These are phyloP conservation scores for Curvularia spicifera DNA, from an alignment of 2,329 filamentous ascomycete genomes.

Conservation along the genomic window DNA sequence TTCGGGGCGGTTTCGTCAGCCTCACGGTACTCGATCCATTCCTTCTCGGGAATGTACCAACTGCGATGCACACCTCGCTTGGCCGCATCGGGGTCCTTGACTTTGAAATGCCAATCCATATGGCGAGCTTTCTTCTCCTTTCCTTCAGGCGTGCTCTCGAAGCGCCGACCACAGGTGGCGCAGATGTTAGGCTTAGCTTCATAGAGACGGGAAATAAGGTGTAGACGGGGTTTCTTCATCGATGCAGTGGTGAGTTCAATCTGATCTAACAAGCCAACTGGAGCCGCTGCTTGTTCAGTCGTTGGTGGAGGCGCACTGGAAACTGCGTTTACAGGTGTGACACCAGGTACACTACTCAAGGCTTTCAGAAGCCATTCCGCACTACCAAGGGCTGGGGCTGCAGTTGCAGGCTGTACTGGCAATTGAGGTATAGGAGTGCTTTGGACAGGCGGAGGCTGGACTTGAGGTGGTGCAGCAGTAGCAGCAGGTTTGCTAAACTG, in stretches of 20 bases:
- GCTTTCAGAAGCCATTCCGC: conserved; percentile 45
- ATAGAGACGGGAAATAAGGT: conserved; percentile 76
- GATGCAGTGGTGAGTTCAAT: conserved; percentile 70
- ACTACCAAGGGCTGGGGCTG: conserved; percentile 28
- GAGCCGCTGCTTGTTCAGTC: conserved; percentile 38
- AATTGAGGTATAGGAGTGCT: conserved; percentile 28
- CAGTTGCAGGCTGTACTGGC: conserved; percentile 21
- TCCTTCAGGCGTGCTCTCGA: conserved; percentile 76
- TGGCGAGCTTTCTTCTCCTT: conserved; percentile 87
- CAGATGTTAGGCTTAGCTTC: conserved; percentile 85
- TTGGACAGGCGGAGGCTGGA: conserved; percentile 28
- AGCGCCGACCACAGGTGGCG: conserved; percentile 88
- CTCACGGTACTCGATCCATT: conserved; percentile 89
- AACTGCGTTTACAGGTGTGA: conserved; percentile 34
- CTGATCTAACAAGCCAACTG: conserved; percentile 54
- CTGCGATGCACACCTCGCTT: conserved; percentile 88
- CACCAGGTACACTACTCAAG: conserved; percentile 35
- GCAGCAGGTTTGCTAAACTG: conserved; percentile 39
- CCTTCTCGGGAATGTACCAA: conserved; percentile 94
- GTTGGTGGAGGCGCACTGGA: conserved; percentile 36
- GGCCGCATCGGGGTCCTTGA: conserved; percentile 85
- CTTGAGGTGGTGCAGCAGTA: conserved; percentile 23
- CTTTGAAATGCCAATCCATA: conserved; percentile 98
- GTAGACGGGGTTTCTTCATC: conserved; percentile 76
- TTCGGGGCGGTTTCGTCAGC: conserved; percentile 66